These are phyloP conservation scores for Aspergillus thermomutatus DNA, from an alignment of 2,329 filamentous ascomycete species.

Conservation along the genomic window DNA sequence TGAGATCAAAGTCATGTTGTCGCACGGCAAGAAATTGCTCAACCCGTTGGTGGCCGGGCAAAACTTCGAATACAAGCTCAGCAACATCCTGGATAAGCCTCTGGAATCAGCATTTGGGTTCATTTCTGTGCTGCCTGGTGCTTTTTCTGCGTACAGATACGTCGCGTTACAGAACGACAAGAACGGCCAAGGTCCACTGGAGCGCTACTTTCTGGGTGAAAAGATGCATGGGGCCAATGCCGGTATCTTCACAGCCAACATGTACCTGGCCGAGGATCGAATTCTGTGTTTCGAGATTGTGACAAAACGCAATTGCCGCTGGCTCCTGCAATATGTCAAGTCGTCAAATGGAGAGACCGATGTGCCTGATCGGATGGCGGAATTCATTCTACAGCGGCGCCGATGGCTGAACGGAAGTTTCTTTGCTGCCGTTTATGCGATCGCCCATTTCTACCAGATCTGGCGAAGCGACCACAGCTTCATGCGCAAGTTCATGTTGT, in stretches of 20 bases:
- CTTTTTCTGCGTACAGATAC: constrained; percentile 97
- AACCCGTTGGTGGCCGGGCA: constrained; percentile 95
- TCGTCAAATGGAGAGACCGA: constrained; percentile 95
- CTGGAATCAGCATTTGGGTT: constrained; percentile 97
- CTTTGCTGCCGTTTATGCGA: constrained; percentile 93
- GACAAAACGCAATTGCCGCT: constrained; percentile 93
- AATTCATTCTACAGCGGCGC: constrained; percentile 91
- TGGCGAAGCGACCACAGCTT: constrained; percentile 89
- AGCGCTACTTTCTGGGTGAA: constrained; percentile 96
- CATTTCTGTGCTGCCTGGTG: constrained; percentile 92
- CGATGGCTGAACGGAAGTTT: constrained; percentile 98
- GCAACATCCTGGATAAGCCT: constrained; percentile 97
- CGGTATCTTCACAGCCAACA: constrained; percentile 93
- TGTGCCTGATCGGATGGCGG: constrained; percentile 88
- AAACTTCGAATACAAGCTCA: constrained; percentile 99
- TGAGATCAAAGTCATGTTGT: constrained; percentile 98
- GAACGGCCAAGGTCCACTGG: constrained; percentile 83
- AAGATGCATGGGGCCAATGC: constrained; percentile 91
- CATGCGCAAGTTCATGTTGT: constrained; percentile 81
- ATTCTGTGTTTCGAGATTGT: constrained; percentile 72
- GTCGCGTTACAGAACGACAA: constrained; percentile 95
- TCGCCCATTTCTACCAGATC: constrained; percentile 93
- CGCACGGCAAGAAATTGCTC: constrained; percentile 77
- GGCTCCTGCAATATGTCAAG: constrained; percentile 98
- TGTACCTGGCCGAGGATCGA: constrained; percentile 52